Conservation (phyloP, 345 rosid genomes). For the Pseudoturritis turrita region DNA sequence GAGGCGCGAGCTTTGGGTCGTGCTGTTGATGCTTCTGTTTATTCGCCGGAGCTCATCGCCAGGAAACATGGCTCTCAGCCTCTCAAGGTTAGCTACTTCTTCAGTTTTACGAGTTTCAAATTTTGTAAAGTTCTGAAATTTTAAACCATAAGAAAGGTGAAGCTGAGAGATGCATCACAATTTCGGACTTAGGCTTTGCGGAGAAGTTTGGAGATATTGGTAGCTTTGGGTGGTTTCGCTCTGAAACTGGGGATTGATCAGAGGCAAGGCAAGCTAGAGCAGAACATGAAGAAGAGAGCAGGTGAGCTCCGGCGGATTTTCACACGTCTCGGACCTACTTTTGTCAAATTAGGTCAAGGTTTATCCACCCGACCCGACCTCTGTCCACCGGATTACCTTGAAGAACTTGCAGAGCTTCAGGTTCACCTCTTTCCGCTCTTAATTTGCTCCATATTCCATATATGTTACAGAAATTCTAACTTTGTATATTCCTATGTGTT, state of each 20-base stretch:
- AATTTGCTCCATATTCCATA: neutral
- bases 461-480: constrained; percentile 1
- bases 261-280: constrained; percentile 53
- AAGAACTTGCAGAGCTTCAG: constrained; percentile 92
- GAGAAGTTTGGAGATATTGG: constrained; percentile 70
- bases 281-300: constrained; percentile 72
- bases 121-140: neutral
- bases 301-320: constrained; percentile 59
- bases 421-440: constrained; percentile 34
- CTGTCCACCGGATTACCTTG: constrained; percentile 91
- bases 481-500: neutral
- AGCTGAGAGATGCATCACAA: neutral
- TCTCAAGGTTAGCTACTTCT: constrained; percentile 44
- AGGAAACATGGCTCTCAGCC: constrained; percentile 68
- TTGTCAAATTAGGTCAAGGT: constrained; percentile 97
- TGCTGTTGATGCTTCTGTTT: constrained; percentile 76
- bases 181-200: constrained; percentile 46
- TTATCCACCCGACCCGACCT: constrained; percentile 93
- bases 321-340: constrained; percentile 89
- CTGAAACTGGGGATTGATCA: constrained; percentile 62
- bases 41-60: constrained; percentile 71
- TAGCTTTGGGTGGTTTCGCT: constrained; percentile 64
- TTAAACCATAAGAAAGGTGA: neutral
- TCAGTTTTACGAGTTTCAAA: neutral
- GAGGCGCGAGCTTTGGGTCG: constrained; percentile 84